phyloP scores from a whole-genome alignment of 2,329 filamentous ascomycete genomes.

The Fusarium coicis region DNA sequence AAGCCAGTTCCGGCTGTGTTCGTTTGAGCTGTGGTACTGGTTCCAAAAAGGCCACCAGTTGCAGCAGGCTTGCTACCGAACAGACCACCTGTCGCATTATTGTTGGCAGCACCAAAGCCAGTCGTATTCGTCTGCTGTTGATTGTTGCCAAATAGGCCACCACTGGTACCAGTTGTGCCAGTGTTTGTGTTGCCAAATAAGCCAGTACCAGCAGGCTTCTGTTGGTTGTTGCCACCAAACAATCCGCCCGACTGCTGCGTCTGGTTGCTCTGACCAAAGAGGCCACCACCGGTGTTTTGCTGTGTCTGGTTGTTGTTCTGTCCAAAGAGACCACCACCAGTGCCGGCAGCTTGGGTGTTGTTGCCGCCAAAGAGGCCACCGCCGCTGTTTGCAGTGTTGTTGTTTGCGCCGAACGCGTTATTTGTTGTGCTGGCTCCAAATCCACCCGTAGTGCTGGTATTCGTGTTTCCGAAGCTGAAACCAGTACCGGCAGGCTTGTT shows the following conservation, averaged over 20 bases:
- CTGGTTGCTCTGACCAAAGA: conserved; percentile 53
- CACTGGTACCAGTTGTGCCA: conserved; percentile 24
- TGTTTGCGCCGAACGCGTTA: conserved; percentile 45
- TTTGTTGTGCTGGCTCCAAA: conserved; percentile 43
- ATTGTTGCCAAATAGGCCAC: conserved; percentile 58
- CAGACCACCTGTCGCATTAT: conserved; percentile 49
- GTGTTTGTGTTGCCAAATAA: conserved; percentile 42
- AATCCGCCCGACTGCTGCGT: conserved; percentile 53
- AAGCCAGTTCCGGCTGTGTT: conserved; percentile 57
- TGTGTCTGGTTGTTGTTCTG: conserved; percentile 47
- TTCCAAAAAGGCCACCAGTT: conserved; percentile 55
- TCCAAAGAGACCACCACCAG: conserved; percentile 56
- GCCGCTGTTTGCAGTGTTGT: conserved; percentile 44
- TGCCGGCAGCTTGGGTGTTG: conserved; percentile 51
- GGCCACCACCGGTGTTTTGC: conserved; percentile 39
- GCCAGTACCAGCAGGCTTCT: conserved; percentile 50
- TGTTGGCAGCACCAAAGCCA: conserved; percentile 51
- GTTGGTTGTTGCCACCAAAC: conserved; percentile 58
- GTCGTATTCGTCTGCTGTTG: conserved; percentile 44
- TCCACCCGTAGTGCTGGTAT: conserved; percentile 39
- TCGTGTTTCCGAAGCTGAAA: conserved; percentile 58
- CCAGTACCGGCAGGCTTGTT: conserved; percentile 51
- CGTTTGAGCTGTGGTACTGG: conserved; percentile 48
- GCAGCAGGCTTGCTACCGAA: conserved; percentile 54
- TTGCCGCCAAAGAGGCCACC: conserved; percentile 59